Base-by-base conservation (phyloP, 2,329 filamentous ascomycete genomes). In the Talaromyces sp. region DNA sequence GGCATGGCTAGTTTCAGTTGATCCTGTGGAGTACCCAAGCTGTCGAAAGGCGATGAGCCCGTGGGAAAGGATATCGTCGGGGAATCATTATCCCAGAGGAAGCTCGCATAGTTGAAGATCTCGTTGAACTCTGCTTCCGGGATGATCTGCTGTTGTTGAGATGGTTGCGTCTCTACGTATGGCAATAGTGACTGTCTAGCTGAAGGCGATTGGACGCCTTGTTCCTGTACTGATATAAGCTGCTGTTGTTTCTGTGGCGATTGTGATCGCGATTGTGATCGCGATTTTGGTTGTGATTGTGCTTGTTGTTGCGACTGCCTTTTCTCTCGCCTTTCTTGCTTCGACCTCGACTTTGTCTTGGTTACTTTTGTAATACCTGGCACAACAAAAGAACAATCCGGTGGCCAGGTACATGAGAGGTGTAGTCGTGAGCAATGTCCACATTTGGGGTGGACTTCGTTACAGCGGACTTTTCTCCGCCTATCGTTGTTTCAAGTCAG, bases 381-480 rank as follows among this genome's bases (percentile, higher is more conserved):
- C 47, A 59, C 43, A 65, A 27, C 27, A 63, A 70, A 67, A 41
- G 72, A 67, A 58, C 37, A 50, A 58, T 57, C 56, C 45, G 70
- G 68, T 66, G 78, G 77, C 83, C 84, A 85, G 59, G 78, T 78
- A 72, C 84, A 86, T 56, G 84, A 79, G 27, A 86, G 75, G 65
- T 82, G 82, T 58, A 85, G 77, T 47, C 83, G 78, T 70, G 81
- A 81, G 73, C 84, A 86, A 70, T 85, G 83, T 60, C 76, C 81
- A 70, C 84, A 86, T 19, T 81, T 72, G 7, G 84, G 83, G 65
- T 82, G 79, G 67, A 81, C 78, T 73, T 85, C 83, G 68, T 85
- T 82, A 71, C 83, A 86, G 68, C 83, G 80, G 68, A 84, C 84
- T 73, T 85, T 85, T 66, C 82, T 78, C 43, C 82, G 81, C 67